phyloP scores from a whole-genome alignment of 352 stramenopile genomes.

The Pythium rhizo-oryzae region DNA sequence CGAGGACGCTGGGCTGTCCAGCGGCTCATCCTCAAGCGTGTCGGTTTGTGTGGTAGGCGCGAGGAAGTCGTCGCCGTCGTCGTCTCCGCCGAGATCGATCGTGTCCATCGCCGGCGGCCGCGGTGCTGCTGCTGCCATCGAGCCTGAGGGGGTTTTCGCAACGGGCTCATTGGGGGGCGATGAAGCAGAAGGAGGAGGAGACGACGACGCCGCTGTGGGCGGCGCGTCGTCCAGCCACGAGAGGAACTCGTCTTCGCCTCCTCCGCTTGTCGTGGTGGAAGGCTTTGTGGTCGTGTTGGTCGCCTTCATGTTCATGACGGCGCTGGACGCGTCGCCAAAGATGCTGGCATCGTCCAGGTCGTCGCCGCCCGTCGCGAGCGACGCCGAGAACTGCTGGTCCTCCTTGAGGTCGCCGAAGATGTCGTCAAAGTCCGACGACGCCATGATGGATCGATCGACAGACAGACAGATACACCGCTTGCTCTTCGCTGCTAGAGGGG shows the following conservation, averaged over 20 bases:
- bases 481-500: neutral
- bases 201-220: neutral
- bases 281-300: neutral
- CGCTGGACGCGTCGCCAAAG: constrained; percentile 38
- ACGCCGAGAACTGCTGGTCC: constrained; percentile 48
- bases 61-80: constrained; percentile 29
- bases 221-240: constrained; percentile 76
- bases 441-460: constrained; percentile 18
- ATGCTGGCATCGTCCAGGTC: constrained; percentile 60
- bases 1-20: constrained; percentile 21
- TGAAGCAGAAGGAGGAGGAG: neutral
- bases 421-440: constrained; percentile 73
- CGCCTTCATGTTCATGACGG: constrained; percentile 18
- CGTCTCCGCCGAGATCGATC: constrained; percentile 24
- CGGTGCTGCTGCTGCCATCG: neutral
- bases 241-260: constrained; percentile 62
- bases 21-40: constrained; percentile 18
- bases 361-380: constrained; percentile 29
- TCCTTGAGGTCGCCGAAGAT: constrained; percentile 82
- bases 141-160: neutral
- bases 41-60: neutral
- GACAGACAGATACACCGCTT: neutral
- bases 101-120: constrained; percentile 24
- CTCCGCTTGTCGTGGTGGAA: neutral
- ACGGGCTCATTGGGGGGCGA: neutral